Base-by-base conservation (phyloP, 441 rosid species). In the Biscutella laevigata region DNA sequence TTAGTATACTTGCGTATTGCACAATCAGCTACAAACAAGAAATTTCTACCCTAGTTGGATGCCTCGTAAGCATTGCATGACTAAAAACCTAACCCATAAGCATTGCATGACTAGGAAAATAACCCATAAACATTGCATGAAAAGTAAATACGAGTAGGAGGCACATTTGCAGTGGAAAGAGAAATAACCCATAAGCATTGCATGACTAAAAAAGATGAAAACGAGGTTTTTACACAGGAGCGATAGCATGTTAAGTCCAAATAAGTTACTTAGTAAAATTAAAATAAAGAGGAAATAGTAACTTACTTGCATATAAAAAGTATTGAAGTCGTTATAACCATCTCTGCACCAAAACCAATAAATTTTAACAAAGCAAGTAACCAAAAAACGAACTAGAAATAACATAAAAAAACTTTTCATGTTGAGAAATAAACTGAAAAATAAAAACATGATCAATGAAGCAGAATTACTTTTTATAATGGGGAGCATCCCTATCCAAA, bases 321-420 rank as follows among this genome's bases (percentile, higher is more conserved):
- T 94, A 72, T 94, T 94, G 91, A 94, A 89, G 78, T 94, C 97
- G 22, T 94, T 94, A 71, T 89, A 94, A 21, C 99, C 99, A 77
- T 94, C 97, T 77, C 95, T 88, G 84, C 80, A 83, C 56, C 74
- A 66, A 73, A 55, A 27, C 17, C 34, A 22, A 59, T 25, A n/a
- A 2, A 25, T 0, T 20, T 25, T 61, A 29, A 66, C 21, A 24
- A 46, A 9, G 22, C 11, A 3, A 17, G 43, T 26, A 34, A 20
- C 12, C 46, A 13, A 9, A n/a, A 14, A 36, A 49, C 13, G 15
- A 16, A 49, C 7, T 9, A 42, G 5, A 28, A 15, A 53, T 39
- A 38, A 22, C 13, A 50, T 12, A 15, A 39, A 30, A 49, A 8
- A 46, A 58, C 10, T 26, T 25, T 51, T 52, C 34, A 54, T 40